Evolutionary conservation across 768 basidiomycete genomes (phyloP), one percentile per base, ranked within the genome.

Genomic region (Lactarius trivialis): DNA sequence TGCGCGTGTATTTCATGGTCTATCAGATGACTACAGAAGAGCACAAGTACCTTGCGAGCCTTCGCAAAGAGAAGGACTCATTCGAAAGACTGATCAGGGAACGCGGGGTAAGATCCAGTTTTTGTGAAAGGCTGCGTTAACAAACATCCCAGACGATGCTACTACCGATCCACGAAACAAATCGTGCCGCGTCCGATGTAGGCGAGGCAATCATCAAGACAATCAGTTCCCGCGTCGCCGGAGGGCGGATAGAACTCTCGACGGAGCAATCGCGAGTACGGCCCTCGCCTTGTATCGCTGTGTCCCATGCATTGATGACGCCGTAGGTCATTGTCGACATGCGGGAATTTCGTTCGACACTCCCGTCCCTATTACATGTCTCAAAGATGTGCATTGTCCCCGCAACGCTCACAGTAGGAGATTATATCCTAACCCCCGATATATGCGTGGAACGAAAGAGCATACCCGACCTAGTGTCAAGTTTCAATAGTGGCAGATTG

Each of bases 371-470:
- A 5, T 77, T 98, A 8, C 93, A 98, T 69, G 93, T 91, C 0
- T 81, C 91, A 0, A 81, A 81, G 49, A 74, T 96, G 45, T 76
- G 87, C 36, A 84, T 98, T 45, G 78, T 94, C n/a, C 96, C 97
- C 0, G 88, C 89, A 0, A 98, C 95, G 0, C 77, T 99, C 64
- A 93, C 90, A 0, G 89, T 98, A 2, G 97, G 97, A 2, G 97
- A 99, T 73, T 99, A 99, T 70, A 89, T 99, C 58, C 75, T 98
- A 51, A 89, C 91, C 1, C 97, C 96, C 0, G 92, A 96, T 63
- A 95, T 98, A 65, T 95, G 92, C 65, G 89, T 99, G 2, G 97
- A 99, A 74, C 79, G 96, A 60, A 99, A 99, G 77, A 95, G 95
- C 67, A 78, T 98, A 55, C 80, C 94, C 0, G 97, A 99, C 77